A percentile compares a stretch with the other conserved stretches of the same genome.
Evolutionary conservation across 208 protist species (phyloP).

Genomic region (Crithidia bombi): DNA sequence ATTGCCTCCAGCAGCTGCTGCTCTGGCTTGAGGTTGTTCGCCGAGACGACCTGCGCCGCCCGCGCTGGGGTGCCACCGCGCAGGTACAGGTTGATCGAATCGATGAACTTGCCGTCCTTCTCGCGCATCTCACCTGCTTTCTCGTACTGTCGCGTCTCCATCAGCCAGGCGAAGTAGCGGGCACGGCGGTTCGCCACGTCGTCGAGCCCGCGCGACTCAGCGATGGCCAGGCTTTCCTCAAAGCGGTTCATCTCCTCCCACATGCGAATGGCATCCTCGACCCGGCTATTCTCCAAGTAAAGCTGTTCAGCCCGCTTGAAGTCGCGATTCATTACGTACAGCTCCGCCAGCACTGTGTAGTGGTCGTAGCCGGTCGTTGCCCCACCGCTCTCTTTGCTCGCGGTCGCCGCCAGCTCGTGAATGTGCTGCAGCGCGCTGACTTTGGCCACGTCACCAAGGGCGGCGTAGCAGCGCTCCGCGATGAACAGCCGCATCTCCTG

Average conservation of each 20-base stretch:
- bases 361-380: conserved; percentile 87
- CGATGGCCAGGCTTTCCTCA: conserved; percentile 92
- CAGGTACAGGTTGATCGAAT: conserved; percentile 97
- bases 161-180: conserved; percentile 95
- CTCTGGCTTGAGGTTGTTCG: conserved; percentile 81
- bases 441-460: conserved; percentile 94
- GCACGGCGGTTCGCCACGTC: conserved; percentile 87
- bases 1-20: conserved; percentile 95
- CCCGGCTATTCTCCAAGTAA: conserved; percentile 94
- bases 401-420: conserved; percentile 79
- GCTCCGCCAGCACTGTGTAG: conserved; percentile 88
- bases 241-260: conserved; percentile 95
- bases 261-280: conserved; percentile 96
- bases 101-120: conserved; percentile 92
- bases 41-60: conserved; percentile 92
- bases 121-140: conserved; percentile 95
- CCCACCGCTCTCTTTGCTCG: conserved; percentile 57
- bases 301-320: conserved; percentile 94
- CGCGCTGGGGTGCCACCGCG: conserved; percentile 93
- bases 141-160: conserved; percentile 96
- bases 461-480: conserved; percentile 96
- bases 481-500: conserved; percentile 90
- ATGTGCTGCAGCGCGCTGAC: conserved; percentile 92
- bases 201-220: conserved; percentile 79
- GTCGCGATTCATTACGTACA: conserved; percentile 91